Percentiles rank a stretch among this genome's conserved stretches.
Evolutionary conservation across 1,284 basidiomycete species (phyloP).

Genomic region (Mrakiaceae sp.): DNA sequence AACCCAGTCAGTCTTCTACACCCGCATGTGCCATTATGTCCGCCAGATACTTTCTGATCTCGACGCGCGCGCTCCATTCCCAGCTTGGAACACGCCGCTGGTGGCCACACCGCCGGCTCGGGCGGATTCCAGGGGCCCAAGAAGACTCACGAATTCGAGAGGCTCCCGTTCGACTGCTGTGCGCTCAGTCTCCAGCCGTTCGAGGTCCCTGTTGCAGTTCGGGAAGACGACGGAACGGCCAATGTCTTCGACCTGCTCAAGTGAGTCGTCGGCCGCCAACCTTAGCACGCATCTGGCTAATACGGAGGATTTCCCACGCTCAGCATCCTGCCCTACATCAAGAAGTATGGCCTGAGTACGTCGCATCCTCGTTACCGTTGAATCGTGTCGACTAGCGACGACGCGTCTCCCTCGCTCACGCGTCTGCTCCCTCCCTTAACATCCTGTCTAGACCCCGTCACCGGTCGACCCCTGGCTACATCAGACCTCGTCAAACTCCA

Average conservation of each 20-base stretch:
- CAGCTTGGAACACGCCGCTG: slow-evolving; percentile 30
- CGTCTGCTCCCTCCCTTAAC: slow-evolving; percentile 24
- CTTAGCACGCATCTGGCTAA: too few relatives aligned
- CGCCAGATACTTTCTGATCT: background rate
- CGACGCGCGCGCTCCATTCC: too few relatives aligned
- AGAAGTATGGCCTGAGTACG: slow-evolving; percentile 50
- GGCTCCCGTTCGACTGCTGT: slow-evolving; percentile 71
- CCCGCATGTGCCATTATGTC: background rate
- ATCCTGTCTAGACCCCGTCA: slow-evolving; percentile 56
- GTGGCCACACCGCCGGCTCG: slow-evolving; percentile 30
- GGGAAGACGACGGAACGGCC: slow-evolving; percentile 64
- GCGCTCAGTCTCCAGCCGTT: slow-evolving; percentile 87
- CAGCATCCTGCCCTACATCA: slow-evolving; percentile 38
- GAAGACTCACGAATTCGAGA: slow-evolving; percentile 3
- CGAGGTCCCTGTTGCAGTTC: slow-evolving; percentile 74
- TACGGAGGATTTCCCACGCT: background rate
- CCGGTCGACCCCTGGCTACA: slow-evolving; percentile 65
- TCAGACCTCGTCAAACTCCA: slow-evolving; percentile 77
- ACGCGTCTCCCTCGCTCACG: slow-evolving; percentile 1
- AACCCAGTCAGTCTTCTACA: slow-evolving; percentile 2
- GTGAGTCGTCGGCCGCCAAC: slow-evolving; percentile 26
- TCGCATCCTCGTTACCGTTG: slow-evolving; percentile 21
- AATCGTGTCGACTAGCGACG: background rate
- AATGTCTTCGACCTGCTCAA: slow-evolving; percentile 62
- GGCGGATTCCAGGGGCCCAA: slow-evolving; percentile 26